Evolutionary conservation across 768 basidiomycete species (phyloP), one percentile per base, ranked within the genome.

Genomic region (Phanerochaete carnosa): DNA sequence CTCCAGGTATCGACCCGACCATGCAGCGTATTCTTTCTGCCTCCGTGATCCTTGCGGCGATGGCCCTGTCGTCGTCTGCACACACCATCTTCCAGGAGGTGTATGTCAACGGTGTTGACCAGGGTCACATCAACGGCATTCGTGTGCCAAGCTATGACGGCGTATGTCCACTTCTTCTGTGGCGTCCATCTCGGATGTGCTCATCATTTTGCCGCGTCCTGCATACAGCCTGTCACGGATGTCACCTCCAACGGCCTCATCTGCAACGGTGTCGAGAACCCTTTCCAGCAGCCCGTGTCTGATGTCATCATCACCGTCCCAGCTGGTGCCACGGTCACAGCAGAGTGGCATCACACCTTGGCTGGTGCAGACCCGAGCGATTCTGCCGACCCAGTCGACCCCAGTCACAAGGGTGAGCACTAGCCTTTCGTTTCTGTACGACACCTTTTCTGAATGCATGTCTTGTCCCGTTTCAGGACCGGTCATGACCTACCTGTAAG

Each of bases 1-100:
- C n/a, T n/a, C n/a, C n/a, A n/a, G n/a, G n/a, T n/a, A n/a, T 43
- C 8, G 11, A 43, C 7, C 22, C 30, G 12, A 33, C 5, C 29
- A 55, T 55, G 54, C 35, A 35, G 33, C 22, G n/a, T n/a, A 22
- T 53, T 67, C 37, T 45, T 55, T 22, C 54, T 2, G 12, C 25
- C 11, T 55, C 54, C 25, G 25, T 55, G 6, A 58, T 73, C 45
- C 61, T 75, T 32, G 51, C 73, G 43, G 68, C 73, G 26, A 61
- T 79, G 52, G 65, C 71, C 28, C 60, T 66, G 46, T 72, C 76
- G 15, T 77, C 68, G 46, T 76, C 74, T 25, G 83, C 77, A 6
- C 83, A 84, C 62, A 77, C 79, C 23, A 83, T 85, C 60, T 82
- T 84, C 69, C 83, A 83, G 37, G 75, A 82, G 69, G 60, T 83